phyloP scores from a whole-genome alignment of 192 early-diverging fungal species.

The Entomortierella lignicola region DNA sequence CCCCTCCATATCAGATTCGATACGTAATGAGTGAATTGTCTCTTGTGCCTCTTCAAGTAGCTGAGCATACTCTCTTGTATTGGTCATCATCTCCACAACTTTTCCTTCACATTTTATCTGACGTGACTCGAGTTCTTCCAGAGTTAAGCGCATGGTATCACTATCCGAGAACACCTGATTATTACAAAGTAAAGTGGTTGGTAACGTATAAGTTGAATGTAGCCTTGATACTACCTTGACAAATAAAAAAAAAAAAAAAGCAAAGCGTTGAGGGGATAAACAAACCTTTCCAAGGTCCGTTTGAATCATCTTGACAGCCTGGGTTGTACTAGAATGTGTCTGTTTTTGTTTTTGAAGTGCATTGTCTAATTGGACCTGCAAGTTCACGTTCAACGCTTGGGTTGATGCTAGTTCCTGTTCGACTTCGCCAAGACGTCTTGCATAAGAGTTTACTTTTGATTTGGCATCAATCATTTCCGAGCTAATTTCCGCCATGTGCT shows the following conservation, averaged over 20 bases:
- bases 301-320: constrained; percentile 68
- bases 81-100: constrained; percentile 64
- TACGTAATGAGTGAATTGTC: constrained; percentile 64
- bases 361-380: constrained; percentile 63
- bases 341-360: constrained; percentile 66
- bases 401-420: constrained; percentile 67
- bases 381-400: constrained; percentile 66
- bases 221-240: background rate
- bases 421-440: constrained; percentile 65
- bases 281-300: constrained; percentile 65
- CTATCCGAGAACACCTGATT: constrained; percentile 62
- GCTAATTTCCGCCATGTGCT: constrained; percentile 69
- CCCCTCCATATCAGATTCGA: constrained; percentile 59
- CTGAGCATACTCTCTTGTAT: constrained; percentile 68
- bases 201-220: background rate
- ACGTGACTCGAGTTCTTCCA: constrained; percentile 66
- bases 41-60: constrained; percentile 69
- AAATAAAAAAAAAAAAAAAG: background rate
- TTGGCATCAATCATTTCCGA: constrained; percentile 69
- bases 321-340: constrained; percentile 67
- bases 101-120: constrained; percentile 67
- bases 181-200: constrained; percentile 7
- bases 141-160: constrained; percentile 58
- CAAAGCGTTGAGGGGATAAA: background rate
- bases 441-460: constrained; percentile 62